These are phyloP conservation scores for Epichloe gansuensis DNA, from an alignment of 2,329 filamentous ascomycete genomes.

Conservation along the genomic window DNA sequence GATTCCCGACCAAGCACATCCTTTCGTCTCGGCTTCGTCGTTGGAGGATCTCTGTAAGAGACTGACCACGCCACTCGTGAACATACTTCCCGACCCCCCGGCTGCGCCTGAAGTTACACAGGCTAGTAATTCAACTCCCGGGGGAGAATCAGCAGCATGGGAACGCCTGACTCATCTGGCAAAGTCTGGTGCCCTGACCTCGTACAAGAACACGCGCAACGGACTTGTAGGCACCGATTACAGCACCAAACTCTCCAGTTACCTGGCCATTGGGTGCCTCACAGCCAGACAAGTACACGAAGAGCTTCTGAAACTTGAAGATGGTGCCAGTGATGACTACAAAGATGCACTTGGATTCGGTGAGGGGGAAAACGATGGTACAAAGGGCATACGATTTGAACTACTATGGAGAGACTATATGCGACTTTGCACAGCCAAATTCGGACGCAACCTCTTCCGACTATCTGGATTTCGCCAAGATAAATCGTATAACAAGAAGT, in stretches of 20 bases:
- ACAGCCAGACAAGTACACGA: constrained; percentile 61
- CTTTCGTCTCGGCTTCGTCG: constrained; percentile 49
- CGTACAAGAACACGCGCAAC: constrained; percentile 60
- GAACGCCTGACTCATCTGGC: constrained; percentile 49
- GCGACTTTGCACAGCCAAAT: constrained; percentile 61
- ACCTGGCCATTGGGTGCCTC: constrained; percentile 57
- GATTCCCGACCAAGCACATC: constrained; percentile 45
- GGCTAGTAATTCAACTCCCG: constrained; percentile 53
- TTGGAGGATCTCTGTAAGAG: constrained; percentile 39
- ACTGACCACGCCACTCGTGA: constrained; percentile 44
- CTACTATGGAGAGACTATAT: constrained; percentile 74
- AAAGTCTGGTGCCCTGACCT: constrained; percentile 43
- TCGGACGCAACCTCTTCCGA: constrained; percentile 49
- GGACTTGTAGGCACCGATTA: constrained; percentile 57
- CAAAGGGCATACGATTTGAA: constrained; percentile 56
- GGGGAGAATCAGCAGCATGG: constrained; percentile 54
- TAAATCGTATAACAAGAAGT: constrained; percentile 28
- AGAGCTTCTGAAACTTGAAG: constrained; percentile 54
- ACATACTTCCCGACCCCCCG: constrained; percentile 40
- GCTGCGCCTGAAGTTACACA: constrained; percentile 36
- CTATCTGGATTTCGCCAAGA: constrained; percentile 48
- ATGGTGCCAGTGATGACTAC: constrained; percentile 36
- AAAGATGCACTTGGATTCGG: constrained; percentile 43
- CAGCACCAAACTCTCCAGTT: constrained; percentile 65
- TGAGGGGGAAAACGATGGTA: constrained; percentile 59